phyloP scores from a whole-genome alignment of 768 basidiomycete species.

The Tubosaeta brunneosetosa region DNA sequence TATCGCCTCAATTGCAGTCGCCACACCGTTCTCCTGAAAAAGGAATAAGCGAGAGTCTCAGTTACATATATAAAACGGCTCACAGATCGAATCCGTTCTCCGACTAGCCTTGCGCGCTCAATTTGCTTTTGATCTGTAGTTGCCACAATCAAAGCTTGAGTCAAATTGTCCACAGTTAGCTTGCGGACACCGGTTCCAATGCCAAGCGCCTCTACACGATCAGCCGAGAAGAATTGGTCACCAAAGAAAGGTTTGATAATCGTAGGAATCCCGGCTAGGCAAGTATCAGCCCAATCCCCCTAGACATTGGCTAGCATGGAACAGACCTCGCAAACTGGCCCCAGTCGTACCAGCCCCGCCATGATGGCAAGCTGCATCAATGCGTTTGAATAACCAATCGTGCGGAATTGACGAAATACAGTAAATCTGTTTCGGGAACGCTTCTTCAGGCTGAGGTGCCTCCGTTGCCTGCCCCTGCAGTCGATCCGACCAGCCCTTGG shows the following conservation, averaged over 20 bases:
- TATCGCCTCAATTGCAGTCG: slow-evolving; percentile 88
- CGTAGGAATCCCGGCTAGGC: slow-evolving; percentile 82
- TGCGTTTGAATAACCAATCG: slow-evolving; percentile 91
- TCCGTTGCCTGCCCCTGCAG: slow-evolving; percentile 63
- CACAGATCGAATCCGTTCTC: slow-evolving; percentile 83
- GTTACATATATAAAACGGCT: slow-evolving; percentile 12
- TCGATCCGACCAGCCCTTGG: slow-evolving; percentile 97
- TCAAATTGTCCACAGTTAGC: slow-evolving; percentile 71
- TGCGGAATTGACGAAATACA: slow-evolving; percentile 84
- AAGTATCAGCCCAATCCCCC: slow-evolving; percentile 1
- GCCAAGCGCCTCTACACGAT: slow-evolving; percentile 94
- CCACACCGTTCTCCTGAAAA: slow-evolving; percentile 86
- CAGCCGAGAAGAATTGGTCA: slow-evolving; percentile 97
- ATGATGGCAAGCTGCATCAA: slow-evolving; percentile 97
- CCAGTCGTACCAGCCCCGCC: slow-evolving; percentile 97
- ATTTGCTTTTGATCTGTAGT: slow-evolving; percentile 90
- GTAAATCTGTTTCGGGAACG: slow-evolving; percentile 76
- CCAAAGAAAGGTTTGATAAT: slow-evolving; percentile 98
- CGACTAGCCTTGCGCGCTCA: slow-evolving; percentile 74
- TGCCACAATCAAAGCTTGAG: slow-evolving; percentile 73
- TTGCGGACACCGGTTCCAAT: slow-evolving; percentile 87
- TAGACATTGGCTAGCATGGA: neutral
- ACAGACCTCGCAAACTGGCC: slow-evolving; percentile 82
- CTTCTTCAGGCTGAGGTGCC: slow-evolving; percentile 57
- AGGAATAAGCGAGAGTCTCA: neutral